Conservation (phyloP, 2,329 filamentous ascomycete genomes). For the Kalaharituber pfeilii region DNA sequence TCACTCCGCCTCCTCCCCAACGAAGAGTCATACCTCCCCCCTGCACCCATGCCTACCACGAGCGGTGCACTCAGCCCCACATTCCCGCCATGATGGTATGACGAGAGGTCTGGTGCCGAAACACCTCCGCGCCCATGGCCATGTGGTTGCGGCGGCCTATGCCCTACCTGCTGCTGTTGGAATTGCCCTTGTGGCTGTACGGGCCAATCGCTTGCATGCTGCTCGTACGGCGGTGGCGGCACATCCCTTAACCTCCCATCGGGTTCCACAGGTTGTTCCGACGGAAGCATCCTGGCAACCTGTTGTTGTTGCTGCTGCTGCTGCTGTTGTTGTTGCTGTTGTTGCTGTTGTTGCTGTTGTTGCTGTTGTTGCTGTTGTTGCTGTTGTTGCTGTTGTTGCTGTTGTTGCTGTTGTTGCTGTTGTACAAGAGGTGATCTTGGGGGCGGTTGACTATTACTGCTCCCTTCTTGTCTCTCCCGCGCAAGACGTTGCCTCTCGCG, state of each 20-base stretch:
- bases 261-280: constrained; percentile 1
- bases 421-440: not conserved
- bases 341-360: constrained; percentile 25
- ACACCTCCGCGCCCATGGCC: not conserved
- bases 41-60: not conserved
- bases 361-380: constrained; percentile 24
- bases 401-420: constrained; percentile 29
- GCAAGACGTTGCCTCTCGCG: constrained; percentile 28
- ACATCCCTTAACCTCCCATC: not conserved
- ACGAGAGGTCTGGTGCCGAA: not conserved
- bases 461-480: not conserved
- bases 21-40: not conserved
- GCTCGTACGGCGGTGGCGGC: constrained; percentile 17
- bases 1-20: not conserved
- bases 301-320: not conserved
- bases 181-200: not conserved
- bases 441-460: not conserved
- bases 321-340: constrained; percentile 29
- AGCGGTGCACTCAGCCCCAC: constrained; percentile 3
- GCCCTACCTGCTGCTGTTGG: not conserved
- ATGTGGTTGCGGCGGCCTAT: not conserved
- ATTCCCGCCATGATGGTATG: not conserved
- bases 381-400: constrained; percentile 30
- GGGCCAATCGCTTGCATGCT: not conserved
- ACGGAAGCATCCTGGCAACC: not conserved